Evolutionary conservation across 2,329 filamentous ascomycete genomes (phyloP), one percentile per base, ranked within the genome.

Genomic region (Stagonosporopsis rhizophila): DNA sequence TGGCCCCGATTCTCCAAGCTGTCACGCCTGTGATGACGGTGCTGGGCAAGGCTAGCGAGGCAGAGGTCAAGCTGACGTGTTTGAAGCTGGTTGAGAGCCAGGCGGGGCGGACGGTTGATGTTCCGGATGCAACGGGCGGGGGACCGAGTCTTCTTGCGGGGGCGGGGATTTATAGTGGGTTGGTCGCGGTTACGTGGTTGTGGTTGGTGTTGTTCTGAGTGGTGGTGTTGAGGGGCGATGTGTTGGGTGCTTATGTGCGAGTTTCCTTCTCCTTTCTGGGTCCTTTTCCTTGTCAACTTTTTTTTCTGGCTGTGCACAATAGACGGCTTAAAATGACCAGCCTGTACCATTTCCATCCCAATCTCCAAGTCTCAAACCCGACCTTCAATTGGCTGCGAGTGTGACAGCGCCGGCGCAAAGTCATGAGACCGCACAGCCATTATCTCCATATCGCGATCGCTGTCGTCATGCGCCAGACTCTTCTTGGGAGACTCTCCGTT

Each of bases 11-110:
- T 15, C 8, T 45, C 17, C 23, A 45, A 12, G 46, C 46, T 2
- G 28, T 56, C 25, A 51, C 46, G 6, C 53, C 53, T 15, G 47
- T 56, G 15, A 51, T 56, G 53, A 51, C 53, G 4, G 12, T 56
- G 14, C 40, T 56, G 22, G 28, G 12, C 19, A 37, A 48, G 12
- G 37, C 12, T 19, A 28, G 35, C 15, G 44, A 54, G n/a, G 22
- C 44, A 2, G 32, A 40, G 11, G 38, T 32, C 4, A 15, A 42
- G 15, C 12, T 54, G n/a, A 35, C 44, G 5, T 54, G 52, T 37
- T 34, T 54, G 27, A 48, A 23, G 23, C 20, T 55, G 20, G 52
- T 49, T 8, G 44, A 55, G 23, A 30, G n/a, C 9, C 6, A 27
- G 38, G 44, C 38, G 5, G 15, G 28, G 9, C 34, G 45, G 49